Percentiles rank a stretch among this genome's conserved stretches.
These are phyloP conservation scores for Neonectria faginata DNA, from an alignment of 2,329 filamentous ascomycete species.

Conservation along the genomic window DNA sequence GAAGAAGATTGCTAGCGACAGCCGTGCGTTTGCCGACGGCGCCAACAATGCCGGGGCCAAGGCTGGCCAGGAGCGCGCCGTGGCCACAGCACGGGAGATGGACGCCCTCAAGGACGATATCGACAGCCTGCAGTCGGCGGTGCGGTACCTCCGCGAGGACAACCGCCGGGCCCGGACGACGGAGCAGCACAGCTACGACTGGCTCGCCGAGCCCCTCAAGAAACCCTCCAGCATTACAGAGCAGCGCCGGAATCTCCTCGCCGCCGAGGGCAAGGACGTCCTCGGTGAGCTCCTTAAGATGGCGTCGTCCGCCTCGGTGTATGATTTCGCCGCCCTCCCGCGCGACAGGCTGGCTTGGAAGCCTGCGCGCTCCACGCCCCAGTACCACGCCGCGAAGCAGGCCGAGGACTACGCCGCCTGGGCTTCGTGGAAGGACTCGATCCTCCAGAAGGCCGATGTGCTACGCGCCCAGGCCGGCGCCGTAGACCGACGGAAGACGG, in stretches of 20 bases:
- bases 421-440: constrained; percentile 67
- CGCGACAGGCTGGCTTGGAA: constrained; percentile 74
- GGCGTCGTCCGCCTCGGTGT: constrained; percentile 66
- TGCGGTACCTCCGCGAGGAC: constrained; percentile 76
- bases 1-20: constrained; percentile 77
- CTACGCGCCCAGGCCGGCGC: constrained; percentile 41
- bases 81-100: constrained; percentile 78
- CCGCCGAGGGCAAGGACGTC: constrained; percentile 72
- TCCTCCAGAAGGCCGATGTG: constrained; percentile 65
- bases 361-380: constrained; percentile 71
- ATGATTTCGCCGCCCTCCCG: constrained; percentile 68
- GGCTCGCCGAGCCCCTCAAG: constrained; percentile 71
- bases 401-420: constrained; percentile 74
- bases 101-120: constrained; percentile 78
- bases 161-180: constrained; percentile 70
- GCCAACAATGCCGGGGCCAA: constrained; percentile 64
- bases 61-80: constrained; percentile 73
- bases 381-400: constrained; percentile 74
- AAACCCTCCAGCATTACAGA: constrained; percentile 58
- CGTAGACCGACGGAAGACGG: constrained; percentile 43
- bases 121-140: constrained; percentile 70
- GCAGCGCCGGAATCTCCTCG: constrained; percentile 63
- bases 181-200: constrained; percentile 68
- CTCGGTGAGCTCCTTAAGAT: constrained; percentile 74
- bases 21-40: constrained; percentile 65